Conservation (phyloP, 2,329 filamentous ascomycete species). For the Penicillium sp. region DNA sequence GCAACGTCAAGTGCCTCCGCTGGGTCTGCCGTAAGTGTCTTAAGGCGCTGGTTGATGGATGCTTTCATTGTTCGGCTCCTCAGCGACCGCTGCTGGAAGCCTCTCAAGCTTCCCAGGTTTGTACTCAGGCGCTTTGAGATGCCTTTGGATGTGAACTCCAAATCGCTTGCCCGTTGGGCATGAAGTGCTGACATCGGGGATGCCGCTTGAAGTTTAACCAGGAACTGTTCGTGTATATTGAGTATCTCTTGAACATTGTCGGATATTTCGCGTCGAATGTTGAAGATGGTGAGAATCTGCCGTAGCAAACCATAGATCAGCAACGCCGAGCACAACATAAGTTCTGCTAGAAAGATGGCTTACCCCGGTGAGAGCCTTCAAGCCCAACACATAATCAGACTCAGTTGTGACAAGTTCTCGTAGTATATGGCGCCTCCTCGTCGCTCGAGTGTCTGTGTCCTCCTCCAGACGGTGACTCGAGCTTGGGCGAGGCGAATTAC, state of each 20-base stretch:
- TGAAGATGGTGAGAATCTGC: constrained; percentile 73
- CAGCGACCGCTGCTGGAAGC: constrained; percentile 29
- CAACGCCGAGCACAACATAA: neutral
- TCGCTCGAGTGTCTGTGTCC: constrained; percentile 68
- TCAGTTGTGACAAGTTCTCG: constrained; percentile 87
- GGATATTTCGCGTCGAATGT: constrained; percentile 74
- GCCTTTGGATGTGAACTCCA: constrained; percentile 26
- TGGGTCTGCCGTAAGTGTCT: constrained; percentile 53
- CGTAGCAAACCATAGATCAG: constrained; percentile 31
- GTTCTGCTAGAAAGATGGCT: constrained; percentile 26
- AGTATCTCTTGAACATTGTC: constrained; percentile 78
- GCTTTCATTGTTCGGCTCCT: constrained; percentile 33
- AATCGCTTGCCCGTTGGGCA: constrained; percentile 18
- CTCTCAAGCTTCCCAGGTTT: constrained; percentile 45
- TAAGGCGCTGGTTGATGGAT: constrained; percentile 28
- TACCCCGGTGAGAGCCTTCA: constrained; percentile 85
- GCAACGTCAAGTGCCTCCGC: constrained; percentile 57
- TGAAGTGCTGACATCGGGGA: constrained; percentile 62
- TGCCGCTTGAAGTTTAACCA: constrained; percentile 70
- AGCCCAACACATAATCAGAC: constrained; percentile 82
- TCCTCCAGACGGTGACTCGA: constrained; percentile 61
- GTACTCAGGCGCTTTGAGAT: constrained; percentile 52
- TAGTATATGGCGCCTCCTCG: constrained; percentile 75
- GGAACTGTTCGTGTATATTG: constrained; percentile 78
- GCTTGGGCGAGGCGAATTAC: constrained; percentile 56